These are phyloP conservation scores for Tremellales sp. DNA, from an alignment of 1,284 basidiomycete species.

Conservation along the genomic window DNA sequence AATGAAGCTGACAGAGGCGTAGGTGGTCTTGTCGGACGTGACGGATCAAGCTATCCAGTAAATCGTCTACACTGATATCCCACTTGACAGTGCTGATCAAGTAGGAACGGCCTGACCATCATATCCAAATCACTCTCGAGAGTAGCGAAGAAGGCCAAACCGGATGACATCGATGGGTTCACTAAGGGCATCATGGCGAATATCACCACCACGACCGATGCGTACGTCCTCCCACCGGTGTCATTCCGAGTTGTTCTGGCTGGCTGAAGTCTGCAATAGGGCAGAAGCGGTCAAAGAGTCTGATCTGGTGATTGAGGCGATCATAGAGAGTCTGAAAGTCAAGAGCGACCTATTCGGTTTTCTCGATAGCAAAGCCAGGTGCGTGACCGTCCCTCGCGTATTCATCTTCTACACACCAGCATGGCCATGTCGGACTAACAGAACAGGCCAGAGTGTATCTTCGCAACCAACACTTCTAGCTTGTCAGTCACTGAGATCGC, in stretches of 20 bases:
- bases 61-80: too few relatives aligned
- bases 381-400: constrained; percentile 6
- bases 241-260: not conserved
- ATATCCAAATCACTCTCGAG: constrained; percentile 55
- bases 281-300: constrained; percentile 51
- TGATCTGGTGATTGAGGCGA: constrained; percentile 58
- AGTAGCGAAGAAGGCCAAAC: constrained; percentile 53
- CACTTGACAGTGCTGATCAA: not conserved
- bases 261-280: constrained; percentile 15
- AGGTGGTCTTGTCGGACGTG: constrained; percentile 48
- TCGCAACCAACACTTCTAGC: constrained; percentile 57
- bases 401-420: not conserved
- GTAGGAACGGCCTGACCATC: constrained; percentile 54
- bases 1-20: not conserved
- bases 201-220: constrained; percentile 54
- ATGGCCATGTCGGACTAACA: too few relatives aligned
- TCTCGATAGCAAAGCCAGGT: constrained; percentile 53
- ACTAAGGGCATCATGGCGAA: constrained; percentile 49
- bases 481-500: constrained; percentile 55
- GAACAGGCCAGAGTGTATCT: constrained; percentile 47
- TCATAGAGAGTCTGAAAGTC: constrained; percentile 56
- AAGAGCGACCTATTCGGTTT: constrained; percentile 56
- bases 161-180: constrained; percentile 49
- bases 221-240: constrained; percentile 24
- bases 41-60: constrained; percentile 48